phyloP scores from a whole-genome alignment of 306 rosid species.

The Castanea crenata region DNA sequence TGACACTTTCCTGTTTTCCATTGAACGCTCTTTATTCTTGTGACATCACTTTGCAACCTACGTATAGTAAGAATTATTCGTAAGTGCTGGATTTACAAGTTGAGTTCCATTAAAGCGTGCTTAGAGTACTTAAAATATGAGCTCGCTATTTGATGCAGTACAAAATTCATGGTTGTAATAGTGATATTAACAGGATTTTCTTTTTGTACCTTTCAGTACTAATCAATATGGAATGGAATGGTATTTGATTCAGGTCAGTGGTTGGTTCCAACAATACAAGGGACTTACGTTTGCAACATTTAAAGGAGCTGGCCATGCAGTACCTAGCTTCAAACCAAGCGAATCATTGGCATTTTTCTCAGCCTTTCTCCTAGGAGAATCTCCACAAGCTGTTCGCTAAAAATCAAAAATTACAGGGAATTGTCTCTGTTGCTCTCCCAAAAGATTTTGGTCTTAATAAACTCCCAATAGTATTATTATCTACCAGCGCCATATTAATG shows the following conservation, averaged over 20 bases:
- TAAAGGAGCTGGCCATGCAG: slow-evolving; percentile 94
- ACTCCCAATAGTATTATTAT: no score
- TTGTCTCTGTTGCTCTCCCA: not conserved
- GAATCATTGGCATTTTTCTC: slow-evolving; percentile 69
- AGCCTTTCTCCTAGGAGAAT: slow-evolving; percentile 59
- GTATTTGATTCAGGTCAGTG: slow-evolving; percentile 62
- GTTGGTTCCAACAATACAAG: slow-evolving; percentile 81
- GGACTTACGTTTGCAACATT: slow-evolving; percentile 93
- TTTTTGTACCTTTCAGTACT: not conserved
- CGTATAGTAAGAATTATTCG: no score
- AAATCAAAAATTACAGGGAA: not conserved
- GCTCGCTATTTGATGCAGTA: no score
- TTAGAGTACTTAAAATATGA: no score
- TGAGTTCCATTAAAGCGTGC: no score
- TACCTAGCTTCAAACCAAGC: slow-evolving; percentile 88
- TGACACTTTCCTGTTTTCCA: no score
- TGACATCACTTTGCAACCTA: no score
- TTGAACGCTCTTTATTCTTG: no score
- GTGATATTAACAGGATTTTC: not conserved
- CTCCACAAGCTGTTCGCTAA: slow-evolving; percentile 52
- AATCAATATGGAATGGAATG: not conserved
- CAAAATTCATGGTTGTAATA: no score
- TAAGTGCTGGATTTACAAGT: no score
- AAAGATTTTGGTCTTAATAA: slow-evolving; percentile 19
- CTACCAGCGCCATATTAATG: not conserved